Evolutionary conservation across 1,284 basidiomycete genomes (phyloP).

Genomic region (Ustilago bromivora): DNA sequence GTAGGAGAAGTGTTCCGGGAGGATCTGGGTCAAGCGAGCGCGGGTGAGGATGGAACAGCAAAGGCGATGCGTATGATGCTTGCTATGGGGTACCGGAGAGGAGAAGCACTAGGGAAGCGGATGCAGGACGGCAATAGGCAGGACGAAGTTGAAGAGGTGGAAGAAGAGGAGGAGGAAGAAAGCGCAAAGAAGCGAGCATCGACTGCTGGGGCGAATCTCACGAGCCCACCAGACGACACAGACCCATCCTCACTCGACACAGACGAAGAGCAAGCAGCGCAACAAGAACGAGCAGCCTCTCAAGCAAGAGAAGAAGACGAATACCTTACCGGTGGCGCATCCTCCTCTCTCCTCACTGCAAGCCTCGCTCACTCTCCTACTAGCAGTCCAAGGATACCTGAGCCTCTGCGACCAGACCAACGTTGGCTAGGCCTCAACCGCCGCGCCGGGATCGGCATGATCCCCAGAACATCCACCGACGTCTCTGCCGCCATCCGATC

Average conservation of each 20-base stretch:
- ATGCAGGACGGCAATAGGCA: background rate
- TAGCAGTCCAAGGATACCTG: background rate
- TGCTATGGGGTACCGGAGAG: conserved; percentile 55
- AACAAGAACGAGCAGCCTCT: background rate
- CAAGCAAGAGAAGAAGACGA: conserved; percentile 34
- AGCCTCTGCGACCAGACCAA: conserved; percentile 50
- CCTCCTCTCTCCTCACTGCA: background rate
- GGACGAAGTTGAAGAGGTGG: conserved; percentile 10
- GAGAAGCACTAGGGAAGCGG: conserved; percentile 39
- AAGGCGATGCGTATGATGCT: conserved; percentile 60
- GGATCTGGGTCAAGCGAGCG: background rate
- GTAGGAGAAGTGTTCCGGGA: background rate
- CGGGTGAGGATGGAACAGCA: conserved; percentile 22
- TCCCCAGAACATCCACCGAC: conserved; percentile 14
- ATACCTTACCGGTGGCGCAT: conserved; percentile 31
- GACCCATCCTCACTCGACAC: conserved; percentile 21
- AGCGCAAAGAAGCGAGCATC: background rate
- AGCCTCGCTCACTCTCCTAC: background rate
- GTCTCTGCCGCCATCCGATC: conserved; percentile 14
- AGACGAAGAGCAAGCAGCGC: conserved; percentile 23
- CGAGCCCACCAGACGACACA: conserved; percentile 1
- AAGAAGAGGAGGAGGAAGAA: conserved; percentile 28
- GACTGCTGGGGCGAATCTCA: background rate
- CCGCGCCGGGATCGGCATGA: conserved; percentile 38
- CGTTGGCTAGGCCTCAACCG: conserved; percentile 45